Evolutionary conservation across 2,329 filamentous ascomycete genomes (phyloP), one percentile per base, ranked within the genome.

Genomic region (Amylocarpus encephaloides): DNA sequence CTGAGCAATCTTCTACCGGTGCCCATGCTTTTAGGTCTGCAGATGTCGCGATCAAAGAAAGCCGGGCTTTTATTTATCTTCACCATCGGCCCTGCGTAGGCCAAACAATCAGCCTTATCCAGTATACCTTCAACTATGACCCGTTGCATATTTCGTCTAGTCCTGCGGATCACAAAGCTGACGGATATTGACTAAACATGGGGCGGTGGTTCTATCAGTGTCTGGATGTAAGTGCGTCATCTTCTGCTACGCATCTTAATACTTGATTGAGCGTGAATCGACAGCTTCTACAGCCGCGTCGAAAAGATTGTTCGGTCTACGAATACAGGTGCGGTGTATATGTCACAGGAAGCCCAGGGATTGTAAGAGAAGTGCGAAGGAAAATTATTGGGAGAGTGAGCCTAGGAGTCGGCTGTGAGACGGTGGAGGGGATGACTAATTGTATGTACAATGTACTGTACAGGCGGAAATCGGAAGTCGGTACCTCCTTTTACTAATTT

Each of bases 21-120:
- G 2, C 43, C 32, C 15, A 46, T 46, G 43, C 32, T 46, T 3
- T 16, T 46, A 9, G 36, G 36, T 15, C 18, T 46, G 5, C 43
- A 46, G 5, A 46, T 46, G 43, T 46, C 43, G 12, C 18, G 32
- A 11, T 35, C 32, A 26, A 46, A 46, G 43, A 46, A 46, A 15
- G 29, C 29, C 7, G 33, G 43, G 5, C 43, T 46, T 35, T 18
- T 46, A 3, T 6, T 22, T 36, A 36, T 35, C 6, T 46, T 46
- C n/a, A 15, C 43, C 22, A n/a, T 46, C 19, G 43, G 43, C 35
- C 36, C 43, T 26, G 43, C 33, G 43, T 46, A 26, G 7, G 33
- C 26, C 7, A 19, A 35, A 11, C 12, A 9, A 12, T 19, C 19
- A n/a, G 10, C 6, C 11, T 19, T 12, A 33, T 16, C 15, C 10